A percentile compares a stretch with the other conserved stretches of the same genome.
Conservation (phyloP, 1,284 basidiomycete genomes). For the Ganoderma sp. region DNA sequence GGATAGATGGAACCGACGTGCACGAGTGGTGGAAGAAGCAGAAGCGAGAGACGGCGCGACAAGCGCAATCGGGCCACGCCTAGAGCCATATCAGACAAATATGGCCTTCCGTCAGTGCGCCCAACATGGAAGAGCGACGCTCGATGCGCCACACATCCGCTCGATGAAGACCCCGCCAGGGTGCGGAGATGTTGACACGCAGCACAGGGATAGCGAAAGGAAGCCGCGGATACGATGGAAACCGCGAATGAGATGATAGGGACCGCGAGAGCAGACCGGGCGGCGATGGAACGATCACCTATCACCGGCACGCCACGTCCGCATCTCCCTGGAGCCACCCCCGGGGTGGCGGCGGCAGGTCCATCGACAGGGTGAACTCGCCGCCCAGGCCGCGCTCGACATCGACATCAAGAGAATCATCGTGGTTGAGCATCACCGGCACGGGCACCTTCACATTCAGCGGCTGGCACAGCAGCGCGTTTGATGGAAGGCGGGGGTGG, state of each 20-base stretch:
- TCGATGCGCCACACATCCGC: neutral
- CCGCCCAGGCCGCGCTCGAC: constrained; percentile 16
- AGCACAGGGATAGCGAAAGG: neutral
- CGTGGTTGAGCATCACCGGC: constrained; percentile 31
- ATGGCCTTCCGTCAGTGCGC: constrained; percentile 17
- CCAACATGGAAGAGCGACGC: neutral
- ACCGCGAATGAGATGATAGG: neutral
- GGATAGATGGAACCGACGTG: neutral
- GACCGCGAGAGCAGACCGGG: neutral
- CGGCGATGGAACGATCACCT: neutral
- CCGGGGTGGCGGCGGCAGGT: constrained; percentile 30
- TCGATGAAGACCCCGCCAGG: neutral
- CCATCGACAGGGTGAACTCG: constrained; percentile 41
- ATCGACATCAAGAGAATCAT: constrained; percentile 24
- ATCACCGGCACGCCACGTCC: constrained; percentile 8
- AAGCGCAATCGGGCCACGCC: neutral
- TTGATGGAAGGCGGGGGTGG: constrained; percentile 25
- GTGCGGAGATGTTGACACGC: neutral
- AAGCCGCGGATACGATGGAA: neutral
- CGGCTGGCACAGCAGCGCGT: constrained; percentile 34
- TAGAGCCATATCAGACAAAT: constrained; percentile 4
- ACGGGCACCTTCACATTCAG: constrained; percentile 32
- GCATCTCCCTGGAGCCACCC: constrained; percentile 21
- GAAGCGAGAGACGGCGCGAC: neutral
- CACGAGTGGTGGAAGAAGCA: constrained; percentile 5